These are phyloP conservation scores for Cyclanthera cordifolia DNA, from an alignment of 306 rosid genomes.

Conservation along the genomic window DNA sequence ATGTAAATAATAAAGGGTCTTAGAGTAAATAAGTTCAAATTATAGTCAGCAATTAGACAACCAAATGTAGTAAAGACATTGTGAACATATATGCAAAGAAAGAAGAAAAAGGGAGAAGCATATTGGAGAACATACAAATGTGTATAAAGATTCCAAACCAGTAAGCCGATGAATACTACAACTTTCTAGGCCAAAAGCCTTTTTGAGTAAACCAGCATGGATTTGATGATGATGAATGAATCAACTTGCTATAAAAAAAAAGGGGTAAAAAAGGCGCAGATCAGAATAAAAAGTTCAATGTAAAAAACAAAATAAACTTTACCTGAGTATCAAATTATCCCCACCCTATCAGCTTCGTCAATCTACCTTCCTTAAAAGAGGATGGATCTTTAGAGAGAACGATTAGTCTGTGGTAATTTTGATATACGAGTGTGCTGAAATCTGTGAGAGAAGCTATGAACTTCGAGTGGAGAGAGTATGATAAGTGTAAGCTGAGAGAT, in stretches of 20 bases:
- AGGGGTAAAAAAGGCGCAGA: too few relatives aligned
- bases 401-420: not conserved
- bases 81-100: too few relatives aligned
- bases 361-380: not conserved
- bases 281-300: not conserved
- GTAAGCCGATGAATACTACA: not conserved
- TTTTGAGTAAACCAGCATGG: not conserved
- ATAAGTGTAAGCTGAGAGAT: not conserved
- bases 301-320: not conserved
- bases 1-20: too few relatives aligned
- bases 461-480: not conserved
- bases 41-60: too few relatives aligned
- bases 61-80: too few relatives aligned
- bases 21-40: too few relatives aligned
- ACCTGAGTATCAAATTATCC: not conserved
- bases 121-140: not conserved
- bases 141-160: not conserved
- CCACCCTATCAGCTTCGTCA: constrained; percentile 1
- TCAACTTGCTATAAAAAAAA: not conserved
- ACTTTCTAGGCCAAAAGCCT: not conserved
- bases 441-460: not conserved
- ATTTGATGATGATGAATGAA: not conserved
- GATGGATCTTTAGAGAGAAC: not conserved
- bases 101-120: too few relatives aligned
- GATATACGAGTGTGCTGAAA: not conserved